These are phyloP conservation scores for Penicillium sp. DNA, from an alignment of 2,329 filamentous ascomycete genomes.

Conservation along the genomic window DNA sequence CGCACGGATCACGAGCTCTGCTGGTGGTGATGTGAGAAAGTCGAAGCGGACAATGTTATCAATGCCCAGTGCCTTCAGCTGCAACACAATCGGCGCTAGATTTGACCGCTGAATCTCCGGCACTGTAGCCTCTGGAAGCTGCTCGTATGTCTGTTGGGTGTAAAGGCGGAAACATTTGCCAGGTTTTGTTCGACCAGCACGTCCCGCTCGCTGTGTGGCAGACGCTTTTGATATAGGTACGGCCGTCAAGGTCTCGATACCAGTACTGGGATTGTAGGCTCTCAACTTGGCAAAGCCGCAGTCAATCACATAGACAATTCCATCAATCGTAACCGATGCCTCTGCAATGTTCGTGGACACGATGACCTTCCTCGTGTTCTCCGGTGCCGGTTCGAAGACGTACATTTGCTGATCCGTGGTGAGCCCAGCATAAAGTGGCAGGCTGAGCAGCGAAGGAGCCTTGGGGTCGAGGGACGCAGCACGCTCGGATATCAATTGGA, in stretches of 20 bases:
- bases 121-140: slow-evolving; percentile 70
- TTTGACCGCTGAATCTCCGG: slow-evolving; percentile 94
- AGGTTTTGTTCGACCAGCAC: slow-evolving; percentile 83
- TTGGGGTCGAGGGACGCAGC: slow-evolving; percentile 63
- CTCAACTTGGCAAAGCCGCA: slow-evolving; percentile 88
- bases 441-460: slow-evolving; percentile 62
- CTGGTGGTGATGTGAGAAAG: slow-evolving; percentile 82
- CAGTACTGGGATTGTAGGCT: slow-evolving; percentile 78
- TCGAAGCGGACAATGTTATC: slow-evolving; percentile 92
- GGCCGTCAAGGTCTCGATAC: slow-evolving; percentile 83
- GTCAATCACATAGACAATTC: slow-evolving; percentile 88
- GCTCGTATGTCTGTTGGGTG: slow-evolving; percentile 71
- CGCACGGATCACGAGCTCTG: slow-evolving; percentile 80
- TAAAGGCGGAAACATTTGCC: slow-evolving; percentile 96
- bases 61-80: slow-evolving; percentile 92
- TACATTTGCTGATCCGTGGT: slow-evolving; percentile 92
- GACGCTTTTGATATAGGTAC: slow-evolving; percentile 86
- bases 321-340: slow-evolving; percentile 91
- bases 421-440: slow-evolving; percentile 88
- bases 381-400: slow-evolving; percentile 81
- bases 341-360: slow-evolving; percentile 96
- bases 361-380: slow-evolving; percentile 85
- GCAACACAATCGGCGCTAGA: slow-evolving; percentile 81
- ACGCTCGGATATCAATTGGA: slow-evolving; percentile 77
- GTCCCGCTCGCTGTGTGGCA: slow-evolving; percentile 85